Conservation (phyloP, 2,329 filamentous ascomycete species). For the Colletotrichum karsti region DNA sequence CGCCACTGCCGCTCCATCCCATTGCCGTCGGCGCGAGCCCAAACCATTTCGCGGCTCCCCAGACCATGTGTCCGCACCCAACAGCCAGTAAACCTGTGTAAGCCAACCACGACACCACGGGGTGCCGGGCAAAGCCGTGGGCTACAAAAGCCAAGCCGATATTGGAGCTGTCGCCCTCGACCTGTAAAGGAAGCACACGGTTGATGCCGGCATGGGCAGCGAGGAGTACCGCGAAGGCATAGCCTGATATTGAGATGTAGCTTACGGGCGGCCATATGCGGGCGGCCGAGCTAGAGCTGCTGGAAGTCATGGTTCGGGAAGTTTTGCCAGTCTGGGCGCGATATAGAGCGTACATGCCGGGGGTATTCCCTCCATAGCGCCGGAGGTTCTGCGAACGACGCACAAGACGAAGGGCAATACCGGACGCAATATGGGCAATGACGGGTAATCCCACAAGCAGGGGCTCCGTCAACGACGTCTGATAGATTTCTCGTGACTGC, state of each 20-base stretch:
- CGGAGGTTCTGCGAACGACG: conserved; percentile 75
- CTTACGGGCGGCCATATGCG: conserved; percentile 76
- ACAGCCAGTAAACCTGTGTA: conserved; percentile 74
- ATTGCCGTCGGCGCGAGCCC: conserved; percentile 67
- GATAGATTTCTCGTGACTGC: conserved; percentile 91
- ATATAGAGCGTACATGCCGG: conserved; percentile 54
- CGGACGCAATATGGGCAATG: conserved; percentile 78
- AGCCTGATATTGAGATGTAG: conserved; percentile 77
- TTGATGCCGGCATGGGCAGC: conserved; percentile 80
- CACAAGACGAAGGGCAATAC: conserved; percentile 79
- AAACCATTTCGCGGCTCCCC: conserved; percentile 87
- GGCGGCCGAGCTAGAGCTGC: conserved; percentile 14
- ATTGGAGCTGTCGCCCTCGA: conserved; percentile 87
- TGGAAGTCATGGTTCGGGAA: conserved; percentile 40
- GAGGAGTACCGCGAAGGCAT: conserved; percentile 71
- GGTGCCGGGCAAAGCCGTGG: conserved; percentile 83
- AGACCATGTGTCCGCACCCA: conserved; percentile 81
- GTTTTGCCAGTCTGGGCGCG: conserved; percentile 40
- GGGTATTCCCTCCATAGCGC: conserved; percentile 78
- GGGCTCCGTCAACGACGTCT: conserved; percentile 82
- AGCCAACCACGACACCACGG: conserved; percentile 70
- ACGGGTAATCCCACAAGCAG: conserved; percentile 81
- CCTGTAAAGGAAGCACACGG: conserved; percentile 75
- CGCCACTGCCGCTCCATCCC: conserved; percentile 53
- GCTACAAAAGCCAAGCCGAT: conserved; percentile 85